Conservation (phyloP, 2,329 filamentous ascomycete species). For the Endoconidiophora laricicola region DNA sequence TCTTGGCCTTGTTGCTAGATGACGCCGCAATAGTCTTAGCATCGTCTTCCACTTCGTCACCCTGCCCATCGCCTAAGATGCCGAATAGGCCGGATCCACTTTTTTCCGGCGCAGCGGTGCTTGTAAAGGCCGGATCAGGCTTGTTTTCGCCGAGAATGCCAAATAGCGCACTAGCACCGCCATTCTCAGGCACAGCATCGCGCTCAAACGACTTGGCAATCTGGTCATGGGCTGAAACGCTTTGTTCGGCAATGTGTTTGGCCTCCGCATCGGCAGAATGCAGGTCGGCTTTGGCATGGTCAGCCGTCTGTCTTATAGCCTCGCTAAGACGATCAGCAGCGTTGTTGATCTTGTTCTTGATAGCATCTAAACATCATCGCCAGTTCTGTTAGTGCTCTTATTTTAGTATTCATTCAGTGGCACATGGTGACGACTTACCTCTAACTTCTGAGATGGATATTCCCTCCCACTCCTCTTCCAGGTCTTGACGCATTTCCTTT, state of each 20-base stretch:
- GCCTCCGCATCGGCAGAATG: background rate
- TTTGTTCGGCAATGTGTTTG: background rate
- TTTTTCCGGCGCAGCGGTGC: background rate
- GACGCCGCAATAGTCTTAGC: background rate
- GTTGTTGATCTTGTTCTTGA: slow-evolving; percentile 3
- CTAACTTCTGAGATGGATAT: slow-evolving; percentile 10
- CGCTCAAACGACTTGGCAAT: background rate
- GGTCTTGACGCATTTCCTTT: background rate
- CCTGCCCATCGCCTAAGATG: slow-evolving; percentile 2
- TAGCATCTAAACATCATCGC: background rate
- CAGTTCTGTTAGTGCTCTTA: background rate
- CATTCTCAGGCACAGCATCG: background rate
- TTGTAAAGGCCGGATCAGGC: background rate
- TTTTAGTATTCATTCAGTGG: too few relatives aligned
- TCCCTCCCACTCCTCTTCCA: slow-evolving; percentile 2
- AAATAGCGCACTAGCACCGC: slow-evolving; percentile 2
- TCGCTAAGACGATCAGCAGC: slow-evolving; percentile 4
- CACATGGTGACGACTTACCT: background rate
- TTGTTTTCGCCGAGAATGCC: background rate
- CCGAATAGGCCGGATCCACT: slow-evolving; percentile 4
- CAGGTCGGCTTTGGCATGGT: slow-evolving; percentile 2
- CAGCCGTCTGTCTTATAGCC: slow-evolving; percentile 2
- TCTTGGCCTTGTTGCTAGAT: background rate
- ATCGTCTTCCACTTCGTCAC: background rate
- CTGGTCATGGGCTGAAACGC: background rate